Percentiles rank a stretch among this genome's conserved stretches.
These are phyloP conservation scores for Phragmites australis DNA, from an alignment of 176 grass and related monocot species.

Conservation along the genomic window DNA sequence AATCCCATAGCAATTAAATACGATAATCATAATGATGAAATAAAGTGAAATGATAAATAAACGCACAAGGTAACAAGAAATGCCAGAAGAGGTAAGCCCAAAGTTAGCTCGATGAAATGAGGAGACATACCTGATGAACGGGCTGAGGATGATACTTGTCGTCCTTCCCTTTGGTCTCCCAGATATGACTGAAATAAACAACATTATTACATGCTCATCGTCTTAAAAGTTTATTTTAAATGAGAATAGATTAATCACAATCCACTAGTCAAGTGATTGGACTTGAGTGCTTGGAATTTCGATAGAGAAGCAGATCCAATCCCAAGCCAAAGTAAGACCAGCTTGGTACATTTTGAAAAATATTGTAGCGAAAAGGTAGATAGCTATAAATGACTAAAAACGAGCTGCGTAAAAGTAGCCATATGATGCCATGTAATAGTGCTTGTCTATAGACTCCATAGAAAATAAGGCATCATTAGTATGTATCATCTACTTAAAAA, in stretches of 20 bases:
- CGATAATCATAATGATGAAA: background rate
- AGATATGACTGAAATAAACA: conserved; percentile 55
- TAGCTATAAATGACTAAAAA: conserved; percentile 24
- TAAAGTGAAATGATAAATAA: background rate
- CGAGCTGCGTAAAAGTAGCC: background rate
- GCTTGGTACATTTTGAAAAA: background rate
- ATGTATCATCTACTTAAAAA: conserved; percentile 15
- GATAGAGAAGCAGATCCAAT: background rate
- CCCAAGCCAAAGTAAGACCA: conserved; percentile 22
- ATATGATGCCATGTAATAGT: conserved; percentile 27
- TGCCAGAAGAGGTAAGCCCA: background rate
- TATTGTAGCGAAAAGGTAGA: background rate
- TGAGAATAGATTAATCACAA: background rate
- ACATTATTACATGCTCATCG: conserved; percentile 15
- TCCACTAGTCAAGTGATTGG: background rate
- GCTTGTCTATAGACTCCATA: background rate
- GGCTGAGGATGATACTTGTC: conserved; percentile 42
- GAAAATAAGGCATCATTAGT: conserved; percentile 24
- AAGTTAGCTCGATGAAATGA: background rate
- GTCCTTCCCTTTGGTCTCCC: conserved; percentile 55
- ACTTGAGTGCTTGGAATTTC: conserved; percentile 8
- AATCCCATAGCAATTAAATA: background rate
- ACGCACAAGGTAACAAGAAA: conserved; percentile 21
- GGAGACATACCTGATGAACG: conserved; percentile 55
- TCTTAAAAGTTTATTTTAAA: conserved; percentile 15